A percentile compares a stretch with the other conserved stretches of the same genome.
Conservation (phyloP, 176 grass and related monocot genomes). For the Bonia amplexicaulis region DNA sequence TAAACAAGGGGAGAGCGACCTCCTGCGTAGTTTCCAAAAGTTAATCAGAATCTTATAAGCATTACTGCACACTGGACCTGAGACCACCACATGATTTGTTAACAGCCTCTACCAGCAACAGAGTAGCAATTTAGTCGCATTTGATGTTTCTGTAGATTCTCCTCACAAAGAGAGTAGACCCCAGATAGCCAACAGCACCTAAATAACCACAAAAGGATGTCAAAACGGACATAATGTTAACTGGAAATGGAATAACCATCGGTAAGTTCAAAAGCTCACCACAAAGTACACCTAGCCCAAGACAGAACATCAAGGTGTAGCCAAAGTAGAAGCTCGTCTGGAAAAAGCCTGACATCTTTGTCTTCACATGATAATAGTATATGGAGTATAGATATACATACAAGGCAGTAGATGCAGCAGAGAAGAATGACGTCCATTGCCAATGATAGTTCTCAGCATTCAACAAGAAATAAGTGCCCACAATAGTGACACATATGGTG, state of each 20-base stretch:
- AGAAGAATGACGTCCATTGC: slow-evolving; percentile 99
- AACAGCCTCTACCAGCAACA: slow-evolving; percentile 23
- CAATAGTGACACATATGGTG: slow-evolving; percentile 92
- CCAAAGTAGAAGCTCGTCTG: slow-evolving; percentile 99
- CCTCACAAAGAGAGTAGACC: slow-evolving; percentile 88
- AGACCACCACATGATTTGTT: slow-evolving; percentile 23
- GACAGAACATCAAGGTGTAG: slow-evolving; percentile 97
- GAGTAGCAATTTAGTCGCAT: slow-evolving; percentile 68
- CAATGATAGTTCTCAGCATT: slow-evolving; percentile 99
- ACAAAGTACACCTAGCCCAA: slow-evolving; percentile 89
- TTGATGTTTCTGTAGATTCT: slow-evolving; percentile 99
- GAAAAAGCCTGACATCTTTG: slow-evolving; percentile 99
- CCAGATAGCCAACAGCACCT: slow-evolving; percentile 96
- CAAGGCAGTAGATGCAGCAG: slow-evolving; percentile 83
- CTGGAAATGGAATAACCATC: slow-evolving; percentile 13
- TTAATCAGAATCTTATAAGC: slow-evolving; percentile 42
- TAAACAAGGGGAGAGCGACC: slow-evolving; percentile 38
- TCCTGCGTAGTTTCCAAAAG: slow-evolving; percentile 52
- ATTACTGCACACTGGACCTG: slow-evolving; percentile 25
- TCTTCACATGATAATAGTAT: slow-evolving; percentile 96
- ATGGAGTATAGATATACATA: slow-evolving; percentile 96
- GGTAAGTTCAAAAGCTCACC: slow-evolving; percentile 51
- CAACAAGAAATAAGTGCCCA: slow-evolving; percentile 96
- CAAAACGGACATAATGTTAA: background rate
- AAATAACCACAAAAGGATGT: slow-evolving; percentile 24